phyloP scores from a whole-genome alignment of 352 stramenopile species.

The Elongisporangium undulatum region DNA sequence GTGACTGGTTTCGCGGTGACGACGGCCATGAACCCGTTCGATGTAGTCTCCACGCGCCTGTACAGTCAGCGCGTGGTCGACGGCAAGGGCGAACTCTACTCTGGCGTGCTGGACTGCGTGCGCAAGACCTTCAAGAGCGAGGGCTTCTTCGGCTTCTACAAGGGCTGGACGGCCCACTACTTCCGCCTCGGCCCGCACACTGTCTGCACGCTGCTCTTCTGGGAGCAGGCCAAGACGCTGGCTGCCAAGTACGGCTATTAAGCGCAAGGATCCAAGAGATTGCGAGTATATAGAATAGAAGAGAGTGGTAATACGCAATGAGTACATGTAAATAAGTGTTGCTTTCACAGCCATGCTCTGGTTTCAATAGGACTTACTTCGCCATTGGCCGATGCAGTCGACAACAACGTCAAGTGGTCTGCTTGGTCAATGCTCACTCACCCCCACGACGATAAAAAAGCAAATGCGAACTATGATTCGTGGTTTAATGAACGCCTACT shows the following conservation, averaged over 20 bases:
- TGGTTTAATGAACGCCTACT: neutral
- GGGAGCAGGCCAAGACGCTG: slow-evolving; percentile 78
- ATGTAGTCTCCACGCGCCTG: slow-evolving; percentile 82
- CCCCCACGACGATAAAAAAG: neutral
- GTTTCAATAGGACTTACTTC: no score
- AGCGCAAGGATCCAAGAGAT: slow-evolving; percentile 1
- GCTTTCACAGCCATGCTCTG: neutral
- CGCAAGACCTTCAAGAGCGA: slow-evolving; percentile 76
- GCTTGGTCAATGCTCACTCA: no score
- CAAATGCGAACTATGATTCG: neutral
- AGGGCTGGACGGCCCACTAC: slow-evolving; percentile 85
- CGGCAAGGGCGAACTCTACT: slow-evolving; percentile 80
- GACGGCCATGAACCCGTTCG: slow-evolving; percentile 86
- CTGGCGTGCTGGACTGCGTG: slow-evolving; percentile 70
- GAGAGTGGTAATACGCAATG: neutral
- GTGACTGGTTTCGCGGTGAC: slow-evolving; percentile 77
- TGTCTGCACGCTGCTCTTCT: slow-evolving; percentile 85
- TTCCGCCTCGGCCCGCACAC: slow-evolving; percentile 84
- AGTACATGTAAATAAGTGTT: neutral
- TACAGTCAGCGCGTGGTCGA: slow-evolving; percentile 88
- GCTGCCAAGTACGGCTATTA: slow-evolving; percentile 64
- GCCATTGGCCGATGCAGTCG: no score
- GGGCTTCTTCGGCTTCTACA: slow-evolving; percentile 80
- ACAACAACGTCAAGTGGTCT: no score
- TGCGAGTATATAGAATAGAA: slow-evolving; percentile 6